Base-by-base conservation (phyloP, 495 filamentous ascomycete genomes). In the Aspergillus biplanus region DNA sequence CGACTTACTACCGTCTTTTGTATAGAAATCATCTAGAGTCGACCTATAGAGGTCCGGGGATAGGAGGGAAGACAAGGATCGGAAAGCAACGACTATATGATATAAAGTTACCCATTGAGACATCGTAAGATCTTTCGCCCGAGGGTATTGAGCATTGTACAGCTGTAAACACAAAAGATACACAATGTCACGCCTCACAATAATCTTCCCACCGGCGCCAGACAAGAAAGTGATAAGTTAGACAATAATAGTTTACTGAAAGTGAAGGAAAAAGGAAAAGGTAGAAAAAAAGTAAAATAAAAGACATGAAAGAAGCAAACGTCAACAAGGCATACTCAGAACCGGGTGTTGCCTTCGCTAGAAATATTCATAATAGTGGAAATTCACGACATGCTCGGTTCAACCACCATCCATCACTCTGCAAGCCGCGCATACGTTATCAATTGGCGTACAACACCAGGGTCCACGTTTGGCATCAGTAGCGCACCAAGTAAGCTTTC, bases 401-500 rank as follows among this genome's bases (percentile, higher is more conserved):
- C 55, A 55, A 52, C 18, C 39, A 50, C 46, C 48, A 61, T 39
- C 44, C 49, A 65, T 65, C 54, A 68, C 59, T 75, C 80, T 59
- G 85, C 87, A 62, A 92, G 78, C 54, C 81, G 83, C 33, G 88
- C 87, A 75, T 91, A 93, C 48, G 84, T 83, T 69, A 90, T 86
- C 63, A 95, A 75, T 65, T 94, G 87, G 60, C 87, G 87, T 66
- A 94, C 78, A 67, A 93, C 83, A 33, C 71, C 82, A 59, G 72
- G 79, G 71, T 83, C 83, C 74, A 80, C 82, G 75, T 84, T 82
- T 64, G 81, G 78, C 70, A 89, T 88, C 66, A 87, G 78, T 53
- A 93, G 71, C 33, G 89, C 89, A 4, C 81, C 84, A 16, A 93
- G 82, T 56, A 96, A 77, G 69, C 79, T 89, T 59, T 93, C 89